phyloP scores from a whole-genome alignment of 108 stramenopile species.

The Cyclotella kingstonii region DNA sequence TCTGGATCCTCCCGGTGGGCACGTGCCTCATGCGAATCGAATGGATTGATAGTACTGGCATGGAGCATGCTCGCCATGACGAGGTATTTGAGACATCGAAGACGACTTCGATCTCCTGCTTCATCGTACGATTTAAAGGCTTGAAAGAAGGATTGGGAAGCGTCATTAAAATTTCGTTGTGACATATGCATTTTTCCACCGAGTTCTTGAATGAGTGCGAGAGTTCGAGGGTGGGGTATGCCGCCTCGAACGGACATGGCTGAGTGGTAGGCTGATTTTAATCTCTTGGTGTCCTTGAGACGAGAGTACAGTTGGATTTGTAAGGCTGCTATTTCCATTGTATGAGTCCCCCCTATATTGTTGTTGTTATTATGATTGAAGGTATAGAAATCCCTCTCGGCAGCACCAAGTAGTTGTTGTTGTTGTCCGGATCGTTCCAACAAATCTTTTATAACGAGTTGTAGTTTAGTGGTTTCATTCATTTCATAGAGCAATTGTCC shows the following conservation, averaged over 20 bases:
- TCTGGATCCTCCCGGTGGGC: constrained; percentile 93
- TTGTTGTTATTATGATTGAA: no score
- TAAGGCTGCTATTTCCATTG: constrained; percentile 90
- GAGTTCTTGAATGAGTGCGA: constrained; percentile 89
- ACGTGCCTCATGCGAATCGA: constrained; percentile 91
- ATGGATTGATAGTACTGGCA: constrained; percentile 89
- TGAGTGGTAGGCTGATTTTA: constrained; percentile 80
- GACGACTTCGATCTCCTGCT: constrained; percentile 84
- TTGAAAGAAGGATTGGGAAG: constrained; percentile 83
- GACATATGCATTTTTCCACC: constrained; percentile 95
- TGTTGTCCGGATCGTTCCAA: constrained; percentile 27
- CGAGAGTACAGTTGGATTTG: constrained; percentile 90
- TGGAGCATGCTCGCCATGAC: constrained; percentile 94
- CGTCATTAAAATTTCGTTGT: constrained; percentile 73
- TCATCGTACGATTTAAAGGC: constrained; percentile 96
- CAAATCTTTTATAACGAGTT: constrained; percentile 81
- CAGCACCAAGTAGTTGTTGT: constrained; percentile 10
- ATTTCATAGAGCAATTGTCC: constrained; percentile 90
- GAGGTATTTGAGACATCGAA: constrained; percentile 88
- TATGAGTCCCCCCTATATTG: constrained; percentile 57
- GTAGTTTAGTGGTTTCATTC: constrained; percentile 84
- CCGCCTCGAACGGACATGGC: constrained; percentile 88
- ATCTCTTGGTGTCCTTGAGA: constrained; percentile 83
- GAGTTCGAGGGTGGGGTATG: constrained; percentile 89
- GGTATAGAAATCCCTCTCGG: no score